Evolutionary conservation across 257 asterid genomes (phyloP), one percentile per base, ranked within the genome.

Genomic region (Nicotiana attenuata): DNA sequence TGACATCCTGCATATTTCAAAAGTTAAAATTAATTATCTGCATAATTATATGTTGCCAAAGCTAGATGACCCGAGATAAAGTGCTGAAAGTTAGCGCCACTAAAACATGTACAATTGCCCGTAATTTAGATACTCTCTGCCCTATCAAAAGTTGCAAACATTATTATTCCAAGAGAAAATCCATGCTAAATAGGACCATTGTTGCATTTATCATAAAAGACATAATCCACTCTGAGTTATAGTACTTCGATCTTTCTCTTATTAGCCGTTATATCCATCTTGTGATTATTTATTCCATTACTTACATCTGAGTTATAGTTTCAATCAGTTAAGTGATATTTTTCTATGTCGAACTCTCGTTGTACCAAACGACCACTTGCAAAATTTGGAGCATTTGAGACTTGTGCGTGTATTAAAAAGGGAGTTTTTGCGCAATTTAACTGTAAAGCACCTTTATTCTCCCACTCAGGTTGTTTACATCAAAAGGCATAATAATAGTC

Each of bases 1-100:
- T 94, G 85, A 96, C 93, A 77, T 85, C 97, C 91, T 88, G 85
- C 24, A 28, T 57, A 77, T 2, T n/a, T 73, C 79, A 2, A 47
- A 1, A 45, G 22, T 7, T 31, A 71, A 22, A 47, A 20, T 73
- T 14, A 33, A 24, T 73, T 0, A 73, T 73, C 60, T 22, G 53
- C 24, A n/a, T n/a, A n/a, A n/a, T n/a, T n/a, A 47, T 1, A 45
- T 15, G 59, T 73, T 47, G 61, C 41, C 79, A 47, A 73, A 73
- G 41, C 79, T 20, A 45, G 61, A 71, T 45, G 60, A 45, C n/a
- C 31, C 14, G 45, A 47, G 61, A 73, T 47, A 5, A 45, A 73
- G 26, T 14, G 22, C 38, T 16, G 9, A 47, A 73, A 22, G 61
- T 45, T 20, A 20, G 28, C 28, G 57, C 50, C 61, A 73, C 60